phyloP scores from a whole-genome alignment of 208 protist species.

The Leishmania tropica region DNA sequence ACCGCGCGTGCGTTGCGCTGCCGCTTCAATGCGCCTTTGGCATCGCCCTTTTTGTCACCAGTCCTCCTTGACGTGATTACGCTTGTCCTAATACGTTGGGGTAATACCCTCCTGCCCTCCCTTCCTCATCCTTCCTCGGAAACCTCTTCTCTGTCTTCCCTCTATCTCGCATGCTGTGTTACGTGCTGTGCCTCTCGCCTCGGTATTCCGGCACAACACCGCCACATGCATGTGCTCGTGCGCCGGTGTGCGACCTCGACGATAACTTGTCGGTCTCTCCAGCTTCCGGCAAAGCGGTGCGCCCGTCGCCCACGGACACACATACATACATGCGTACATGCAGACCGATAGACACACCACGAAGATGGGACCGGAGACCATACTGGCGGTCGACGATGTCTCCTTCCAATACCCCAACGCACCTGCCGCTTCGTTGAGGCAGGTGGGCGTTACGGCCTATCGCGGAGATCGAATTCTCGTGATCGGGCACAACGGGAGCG shows the following conservation, averaged over 20 bases:
- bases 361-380: conserved; percentile 2
- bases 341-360: not conserved
- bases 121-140: not conserved
- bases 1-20: not conserved
- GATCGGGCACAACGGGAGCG: conserved; percentile 95
- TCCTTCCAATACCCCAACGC: conserved; percentile 56
- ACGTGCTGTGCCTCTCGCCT: not conserved
- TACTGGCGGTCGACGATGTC: conserved; percentile 38
- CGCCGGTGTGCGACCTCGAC: not conserved
- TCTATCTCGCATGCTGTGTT: not conserved
- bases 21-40: not conserved
- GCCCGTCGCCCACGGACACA: not conserved
- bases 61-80: not conserved
- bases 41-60: not conserved
- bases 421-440: conserved; percentile 10
- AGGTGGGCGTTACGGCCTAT: conserved; percentile 45
- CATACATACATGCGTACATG: too few relatives aligned
- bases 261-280: not conserved
- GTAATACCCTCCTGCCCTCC: not conserved
- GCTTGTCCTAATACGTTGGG: not conserved
- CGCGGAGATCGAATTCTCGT: conserved; percentile 89
- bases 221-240: not conserved
- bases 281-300: not conserved
- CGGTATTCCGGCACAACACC: not conserved
- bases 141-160: not conserved